Evolutionary conservation across 2,329 filamentous ascomycete genomes (phyloP), one percentile per base, ranked within the genome.

Genomic region (Neophaeococcomyces aloes): DNA sequence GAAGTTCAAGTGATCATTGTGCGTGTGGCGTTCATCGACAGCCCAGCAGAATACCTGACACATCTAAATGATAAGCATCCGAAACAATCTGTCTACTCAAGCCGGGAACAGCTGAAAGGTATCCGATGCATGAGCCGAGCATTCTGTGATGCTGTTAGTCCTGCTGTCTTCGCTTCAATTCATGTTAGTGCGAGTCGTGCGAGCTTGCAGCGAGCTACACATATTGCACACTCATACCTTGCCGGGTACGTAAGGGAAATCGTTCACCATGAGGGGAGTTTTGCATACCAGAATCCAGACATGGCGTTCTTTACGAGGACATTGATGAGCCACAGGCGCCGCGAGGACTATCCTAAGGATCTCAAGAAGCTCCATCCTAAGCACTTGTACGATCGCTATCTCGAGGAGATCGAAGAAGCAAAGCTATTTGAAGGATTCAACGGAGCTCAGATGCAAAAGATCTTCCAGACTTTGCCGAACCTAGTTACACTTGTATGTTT

Each of bases 101-200:
- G 14, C 5, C 38, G 38, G 5, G 38, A 41, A 32, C 27, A 29
- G 21, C 38, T 41, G 7, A 41, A 41, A 17, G 7, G 11, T 7
- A 3, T 41, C 10, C 15, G 38, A 19, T 13, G 30, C 13, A 18
- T 17, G 15, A 18, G 29, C n/a, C 27, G 29, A 11, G 29, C 23
- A 18, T 41, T 41, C 31, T 23, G 19, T 17, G 38, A 41, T 41
- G 38, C 38, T 19, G 38, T 41, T 3, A 32, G 17, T 14, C 38
- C 38, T 32, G 27, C 29, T 11, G 38, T 41, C 29, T 41, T 41
- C 29, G 38, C 38, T 23, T 32, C 38, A 33, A 33, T 41, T 7
- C 38, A 41, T 33, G 7, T 41, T 5, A 27, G 31, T 23, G 38
- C 38, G n/a, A 32, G 38, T 23, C 14, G 19, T 6, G 15, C 31